Evolutionary conservation across 2,329 filamentous ascomycete genomes (phyloP).

Genomic region (Phoma sp.): DNA sequence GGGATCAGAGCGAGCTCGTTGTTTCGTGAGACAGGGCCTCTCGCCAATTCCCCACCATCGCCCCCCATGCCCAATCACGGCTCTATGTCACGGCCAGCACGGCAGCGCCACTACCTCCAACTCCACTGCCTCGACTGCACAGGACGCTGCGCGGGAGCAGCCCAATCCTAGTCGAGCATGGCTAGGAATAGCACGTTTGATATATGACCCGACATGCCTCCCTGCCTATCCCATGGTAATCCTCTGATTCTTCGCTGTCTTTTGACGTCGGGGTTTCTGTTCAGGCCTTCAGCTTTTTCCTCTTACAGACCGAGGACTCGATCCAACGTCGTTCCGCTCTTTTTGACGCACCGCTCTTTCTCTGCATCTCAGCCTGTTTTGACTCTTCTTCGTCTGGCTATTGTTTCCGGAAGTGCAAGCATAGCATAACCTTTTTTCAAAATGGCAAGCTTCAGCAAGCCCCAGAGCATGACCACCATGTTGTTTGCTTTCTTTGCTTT

Average conservation of each 20-base stretch:
- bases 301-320: constrained; percentile 35
- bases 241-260: constrained; percentile 38
- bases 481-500: constrained; percentile 42
- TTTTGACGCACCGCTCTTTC: constrained; percentile 30
- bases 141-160: constrained; percentile 11
- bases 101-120: constrained; percentile 22
- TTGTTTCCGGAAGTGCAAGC: constrained; percentile 14
- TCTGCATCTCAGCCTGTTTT: constrained; percentile 16
- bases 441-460: constrained; percentile 47
- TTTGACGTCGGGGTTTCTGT: constrained; percentile 37
- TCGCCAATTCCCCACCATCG: constrained; percentile 20
- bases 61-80: constrained; percentile 26
- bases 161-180: constrained; percentile 27
- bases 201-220: constrained; percentile 42
- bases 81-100: constrained; percentile 14
- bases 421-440: constrained; percentile 11
- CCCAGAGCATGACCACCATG: constrained; percentile 40
- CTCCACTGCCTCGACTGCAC: constrained; percentile 30
- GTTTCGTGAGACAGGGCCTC: constrained; percentile 31
- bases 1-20: constrained; percentile 16
- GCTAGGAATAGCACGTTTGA: constrained; percentile 29
- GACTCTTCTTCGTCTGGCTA: constrained; percentile 17
- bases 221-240: constrained; percentile 31
- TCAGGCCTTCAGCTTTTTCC: constrained; percentile 23
- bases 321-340: constrained; percentile 45